Evolutionary conservation across 2,329 filamentous ascomycete genomes (phyloP), one percentile per base, ranked within the genome.

Genomic region (Colletotrichum sp.): DNA sequence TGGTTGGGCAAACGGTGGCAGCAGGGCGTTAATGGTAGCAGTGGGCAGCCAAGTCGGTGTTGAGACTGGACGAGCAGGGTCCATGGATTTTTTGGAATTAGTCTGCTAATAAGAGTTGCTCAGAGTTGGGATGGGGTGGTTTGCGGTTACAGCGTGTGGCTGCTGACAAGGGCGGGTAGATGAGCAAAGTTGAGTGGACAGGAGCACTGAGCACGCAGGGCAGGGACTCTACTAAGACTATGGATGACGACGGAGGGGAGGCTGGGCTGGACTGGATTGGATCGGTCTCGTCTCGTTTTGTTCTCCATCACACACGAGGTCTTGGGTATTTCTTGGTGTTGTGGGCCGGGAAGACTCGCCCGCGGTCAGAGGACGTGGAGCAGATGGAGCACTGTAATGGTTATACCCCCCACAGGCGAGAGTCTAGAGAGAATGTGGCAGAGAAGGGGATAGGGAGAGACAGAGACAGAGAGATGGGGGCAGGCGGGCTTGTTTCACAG

Each of bases 141-240:
- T 59, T 48, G 34, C 30, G 48, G 68, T 48, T 22, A 48, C 39
- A 39, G 60, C 15, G 69, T 73, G 73, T 68, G 73, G 32, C 69
- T 63, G 44, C 64, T 75, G 69, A 75, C 63, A 64, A 52, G 60
- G 74, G 64, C 64, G 74, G 74, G 18, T 48, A 68, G 70, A 76
- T 74, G 70, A 32, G 65, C 74, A 74, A 60, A 76, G 70, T 74
- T 76, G 36, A 30, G 72, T 71, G 68, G 68, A 55, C 30, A 55
- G 15, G 22, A 22, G 32, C 28, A 55, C 16, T 16, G 18, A 55
- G 26, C 8, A n/a, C 22, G 44, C 44, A 52, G 44, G n/a, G n/a
- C n/a, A 52, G 44, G 44, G 44, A 52, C 44, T 52, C 44, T 52
- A 8, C 44, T 52, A 52, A 24, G 44, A 65, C 30, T 68, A 26